Conservation (phyloP, 768 basidiomycete species). For the Mycena pura region DNA sequence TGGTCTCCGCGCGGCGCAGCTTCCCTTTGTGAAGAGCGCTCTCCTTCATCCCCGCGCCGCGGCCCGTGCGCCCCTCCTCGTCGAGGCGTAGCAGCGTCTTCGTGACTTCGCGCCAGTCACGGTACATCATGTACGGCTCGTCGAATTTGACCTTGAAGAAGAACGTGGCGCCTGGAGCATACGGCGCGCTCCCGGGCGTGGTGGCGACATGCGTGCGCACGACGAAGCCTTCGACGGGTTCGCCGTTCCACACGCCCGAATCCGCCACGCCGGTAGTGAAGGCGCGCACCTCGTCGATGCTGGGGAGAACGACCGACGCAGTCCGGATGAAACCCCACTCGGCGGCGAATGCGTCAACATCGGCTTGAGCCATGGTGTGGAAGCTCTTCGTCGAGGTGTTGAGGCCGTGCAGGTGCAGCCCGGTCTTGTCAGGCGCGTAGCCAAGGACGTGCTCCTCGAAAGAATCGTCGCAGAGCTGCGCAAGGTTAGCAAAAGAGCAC, state of each 20-base stretch:
- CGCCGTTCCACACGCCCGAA: slow-evolving; percentile 68
- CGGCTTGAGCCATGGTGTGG: slow-evolving; percentile 67
- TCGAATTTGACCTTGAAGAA: slow-evolving; percentile 99
- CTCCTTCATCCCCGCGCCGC: slow-evolving; percentile 29
- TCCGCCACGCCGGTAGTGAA: slow-evolving; percentile 76
- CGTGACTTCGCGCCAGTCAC: slow-evolving; percentile 96
- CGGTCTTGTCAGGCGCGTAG: slow-evolving; percentile 82
- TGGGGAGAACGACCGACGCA: slow-evolving; percentile 57
- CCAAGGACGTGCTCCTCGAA: slow-evolving; percentile 97
- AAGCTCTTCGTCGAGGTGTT: slow-evolving; percentile 76
- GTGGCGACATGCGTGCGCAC: slow-evolving; percentile 63
- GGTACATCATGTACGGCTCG: slow-evolving; percentile 98
- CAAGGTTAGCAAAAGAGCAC: not conserved
- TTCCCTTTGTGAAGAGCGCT: slow-evolving; percentile 64
- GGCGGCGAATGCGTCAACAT: slow-evolving; percentile 80
- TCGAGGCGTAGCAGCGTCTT: slow-evolving; percentile 62
- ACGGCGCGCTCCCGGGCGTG: slow-evolving; percentile 61
- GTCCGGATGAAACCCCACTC: slow-evolving; percentile 95
- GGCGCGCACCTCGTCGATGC: slow-evolving; percentile 67
- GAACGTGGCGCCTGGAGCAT: slow-evolving; percentile 81
- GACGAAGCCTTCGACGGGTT: slow-evolving; percentile 79
- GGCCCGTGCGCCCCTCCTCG: slow-evolving; percentile 37
- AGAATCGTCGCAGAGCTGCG: slow-evolving; percentile 94
- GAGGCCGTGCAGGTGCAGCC: slow-evolving; percentile 92
- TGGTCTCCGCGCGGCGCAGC: slow-evolving; percentile 79